Percentiles rank a stretch among this genome's conserved stretches.
Evolutionary conservation across 441 rosid species (phyloP).

Genomic region (Pelargonium citronellum): DNA sequence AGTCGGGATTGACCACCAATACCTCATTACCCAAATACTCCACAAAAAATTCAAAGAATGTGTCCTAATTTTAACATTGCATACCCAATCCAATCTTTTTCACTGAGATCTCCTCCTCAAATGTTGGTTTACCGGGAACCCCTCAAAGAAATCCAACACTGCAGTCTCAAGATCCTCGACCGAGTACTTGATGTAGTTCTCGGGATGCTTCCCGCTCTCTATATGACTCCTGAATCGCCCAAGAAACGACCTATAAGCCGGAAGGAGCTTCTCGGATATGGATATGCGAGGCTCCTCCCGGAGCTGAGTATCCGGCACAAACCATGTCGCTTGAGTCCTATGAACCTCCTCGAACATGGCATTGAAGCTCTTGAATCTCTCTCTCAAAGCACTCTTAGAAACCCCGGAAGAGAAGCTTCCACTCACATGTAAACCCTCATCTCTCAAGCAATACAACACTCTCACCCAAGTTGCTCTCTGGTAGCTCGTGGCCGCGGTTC

Average conservation of each 20-base stretch:
- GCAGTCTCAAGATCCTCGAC: constrained; percentile 79
- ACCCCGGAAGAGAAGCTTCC: constrained; percentile 87
- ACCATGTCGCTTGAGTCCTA: constrained; percentile 51
- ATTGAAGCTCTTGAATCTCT: constrained; percentile 62
- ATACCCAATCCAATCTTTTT: constrained; percentile 30
- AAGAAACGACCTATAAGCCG: constrained; percentile 64
- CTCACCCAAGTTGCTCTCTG: constrained; percentile 64
- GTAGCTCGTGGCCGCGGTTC: constrained; percentile 50
- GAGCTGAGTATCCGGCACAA: constrained; percentile 55
- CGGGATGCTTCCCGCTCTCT: constrained; percentile 91
- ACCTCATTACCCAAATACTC: constrained; percentile 32
- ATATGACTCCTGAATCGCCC: constrained; percentile 86
- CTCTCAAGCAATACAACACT: constrained; percentile 58
- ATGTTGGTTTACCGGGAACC: constrained; percentile 61
- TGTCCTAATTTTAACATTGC: constrained; percentile 42
- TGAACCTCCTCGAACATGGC: constrained; percentile 66
- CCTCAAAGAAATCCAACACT: constrained; percentile 88
- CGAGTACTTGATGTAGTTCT: constrained; percentile 76
- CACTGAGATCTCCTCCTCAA: constrained; percentile 69
- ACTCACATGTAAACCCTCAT: constrained; percentile 58
- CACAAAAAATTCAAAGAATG: constrained; percentile 67
- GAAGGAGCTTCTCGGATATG: constrained; percentile 54
- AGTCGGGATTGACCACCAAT: neutral
- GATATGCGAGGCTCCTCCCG: constrained; percentile 66
- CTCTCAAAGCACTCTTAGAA: constrained; percentile 51